Evolutionary conservation across 139 green algal species (phyloP).

Genomic region (Coelastrella sp.): DNA sequence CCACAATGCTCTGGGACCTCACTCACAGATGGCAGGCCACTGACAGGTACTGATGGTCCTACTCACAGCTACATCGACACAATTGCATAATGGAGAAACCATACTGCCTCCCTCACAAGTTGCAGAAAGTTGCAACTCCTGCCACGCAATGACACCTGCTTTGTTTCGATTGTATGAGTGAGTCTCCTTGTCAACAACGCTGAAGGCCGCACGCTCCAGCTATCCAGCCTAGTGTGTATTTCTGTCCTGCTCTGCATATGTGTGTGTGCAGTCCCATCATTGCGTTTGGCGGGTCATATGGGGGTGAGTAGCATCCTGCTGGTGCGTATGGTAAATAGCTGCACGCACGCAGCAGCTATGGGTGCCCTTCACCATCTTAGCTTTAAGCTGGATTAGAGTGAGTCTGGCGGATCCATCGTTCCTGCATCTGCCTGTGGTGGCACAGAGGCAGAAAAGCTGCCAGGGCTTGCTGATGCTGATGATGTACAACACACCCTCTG

Average conservation of each 20-base stretch:
- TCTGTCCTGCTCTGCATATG: not conserved
- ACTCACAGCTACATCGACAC: too few relatives aligned
- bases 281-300: slow-evolving; percentile 87
- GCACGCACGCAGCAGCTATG: not conserved
- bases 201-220: not conserved
- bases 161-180: too few relatives aligned
- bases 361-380: too few relatives aligned
- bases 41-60: not conserved
- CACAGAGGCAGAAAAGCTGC: too few relatives aligned
- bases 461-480: too few relatives aligned
- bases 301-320: slow-evolving; percentile 38
- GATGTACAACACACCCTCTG: not conserved
- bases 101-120: not conserved
- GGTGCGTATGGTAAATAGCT: not conserved
- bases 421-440: too few relatives aligned
- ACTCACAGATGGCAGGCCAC: not conserved
- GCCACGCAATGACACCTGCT: too few relatives aligned
- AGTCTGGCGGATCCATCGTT: too few relatives aligned
- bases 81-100: not conserved
- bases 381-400: too few relatives aligned
- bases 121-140: not conserved
- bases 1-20: slow-evolving; percentile 57
- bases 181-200: too few relatives aligned
- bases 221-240: not conserved
- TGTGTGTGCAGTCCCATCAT: slow-evolving; percentile 65